A percentile compares a stretch with the other conserved stretches of the same genome.
Evolutionary conservation across 1,284 basidiomycete species (phyloP).

Genomic region (Cystobasidium sp.): DNA sequence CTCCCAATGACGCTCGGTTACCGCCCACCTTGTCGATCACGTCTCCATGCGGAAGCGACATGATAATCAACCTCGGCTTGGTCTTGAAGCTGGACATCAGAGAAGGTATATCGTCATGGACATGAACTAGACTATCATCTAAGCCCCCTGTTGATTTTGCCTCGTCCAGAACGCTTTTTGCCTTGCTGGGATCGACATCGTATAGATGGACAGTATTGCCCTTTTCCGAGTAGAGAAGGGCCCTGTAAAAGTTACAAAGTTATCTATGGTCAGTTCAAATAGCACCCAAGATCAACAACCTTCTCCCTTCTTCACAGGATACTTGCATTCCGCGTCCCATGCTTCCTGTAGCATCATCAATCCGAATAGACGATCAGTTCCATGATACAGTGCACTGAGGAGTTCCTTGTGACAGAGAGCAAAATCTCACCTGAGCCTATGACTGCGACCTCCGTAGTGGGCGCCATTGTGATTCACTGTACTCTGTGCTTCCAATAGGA

Average conservation of each 20-base stretch:
- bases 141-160: constrained; percentile 16
- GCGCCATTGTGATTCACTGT: background rate
- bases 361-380: background rate
- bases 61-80: constrained; percentile 51
- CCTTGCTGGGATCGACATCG: constrained; percentile 17
- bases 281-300: background rate
- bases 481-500: background rate
- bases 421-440: constrained; percentile 6
- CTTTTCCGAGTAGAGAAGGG: constrained; percentile 32
- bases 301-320: background rate
- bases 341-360: constrained; percentile 13
- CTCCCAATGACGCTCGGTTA: too few species aligned
- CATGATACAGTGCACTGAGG: too few species aligned
- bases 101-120: background rate
- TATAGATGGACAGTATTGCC: constrained; percentile 23
- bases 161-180: constrained; percentile 23
- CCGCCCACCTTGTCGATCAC: constrained; percentile 50
- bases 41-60: constrained; percentile 55
- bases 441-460: constrained; percentile 9
- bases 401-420: too few species aligned
- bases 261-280: background rate
- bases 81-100: constrained; percentile 15
- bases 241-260: background rate
- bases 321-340: constrained; percentile 28
- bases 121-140: background rate